A percentile compares a stretch with the other conserved stretches of the same genome.
These are phyloP conservation scores for Microsporum canis DNA, from an alignment of 2,329 filamentous ascomycete genomes.

Conservation along the genomic window DNA sequence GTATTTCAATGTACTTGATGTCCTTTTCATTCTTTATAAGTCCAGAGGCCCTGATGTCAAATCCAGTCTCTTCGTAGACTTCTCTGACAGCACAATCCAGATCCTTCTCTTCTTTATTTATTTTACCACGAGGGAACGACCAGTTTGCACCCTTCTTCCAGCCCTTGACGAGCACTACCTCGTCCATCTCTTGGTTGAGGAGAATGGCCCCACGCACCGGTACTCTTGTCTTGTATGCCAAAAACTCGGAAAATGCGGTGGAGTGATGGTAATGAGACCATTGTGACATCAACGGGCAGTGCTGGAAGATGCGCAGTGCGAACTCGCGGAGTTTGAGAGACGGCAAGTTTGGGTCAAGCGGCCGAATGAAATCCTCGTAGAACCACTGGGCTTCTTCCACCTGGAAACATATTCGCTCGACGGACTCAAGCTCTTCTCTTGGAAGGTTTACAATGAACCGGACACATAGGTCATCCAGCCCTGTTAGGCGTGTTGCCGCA, in stretches of 20 bases:
- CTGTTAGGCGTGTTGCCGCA: constrained; percentile 34
- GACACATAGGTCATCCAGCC: constrained; percentile 95
- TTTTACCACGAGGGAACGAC: constrained; percentile 95
- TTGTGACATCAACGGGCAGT: constrained; percentile 75
- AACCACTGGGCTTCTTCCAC: constrained; percentile 99
- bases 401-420: constrained; percentile 94
- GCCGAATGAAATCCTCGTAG: constrained; percentile 98
- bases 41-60: constrained; percentile 64
- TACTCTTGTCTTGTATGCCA: constrained; percentile 87
- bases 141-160: constrained; percentile 96
- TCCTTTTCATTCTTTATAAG: constrained; percentile 60
- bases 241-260: constrained; percentile 78
- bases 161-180: constrained; percentile 84
- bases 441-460: constrained; percentile 97
- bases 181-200: constrained; percentile 88
- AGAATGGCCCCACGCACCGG: constrained; percentile 90
- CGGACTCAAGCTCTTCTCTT: constrained; percentile 74
- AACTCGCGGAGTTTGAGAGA: constrained; percentile 77
- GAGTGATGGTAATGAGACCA: constrained; percentile 69
- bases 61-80: constrained; percentile 92
- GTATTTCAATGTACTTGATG: constrained; percentile 75
- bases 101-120: constrained; percentile 94
- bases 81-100: constrained; percentile 88
- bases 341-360: constrained; percentile 71
- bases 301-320: constrained; percentile 81